These are phyloP conservation scores for Cryptococcus sp. DNA, from an alignment of 1,284 basidiomycete genomes.

Conservation along the genomic window DNA sequence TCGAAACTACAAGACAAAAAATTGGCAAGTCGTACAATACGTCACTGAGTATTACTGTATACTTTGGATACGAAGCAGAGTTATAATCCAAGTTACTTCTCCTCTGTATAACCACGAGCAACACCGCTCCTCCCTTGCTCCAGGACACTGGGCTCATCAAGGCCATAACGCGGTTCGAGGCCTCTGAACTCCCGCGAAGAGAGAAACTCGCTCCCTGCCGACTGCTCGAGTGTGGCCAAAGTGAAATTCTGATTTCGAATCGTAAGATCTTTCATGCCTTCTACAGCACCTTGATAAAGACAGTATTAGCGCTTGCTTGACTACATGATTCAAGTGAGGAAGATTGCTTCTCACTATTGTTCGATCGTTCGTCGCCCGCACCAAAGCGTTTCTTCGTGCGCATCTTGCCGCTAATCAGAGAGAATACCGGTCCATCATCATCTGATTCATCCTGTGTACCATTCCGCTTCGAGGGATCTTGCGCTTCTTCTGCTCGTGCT, in stretches of 20 bases:
- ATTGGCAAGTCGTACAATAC: too few relatives aligned
- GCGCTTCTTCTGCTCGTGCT: slow-evolving; percentile 12
- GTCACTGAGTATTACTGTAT: too few relatives aligned
- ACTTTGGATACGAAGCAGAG: too few relatives aligned
- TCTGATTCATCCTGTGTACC: slow-evolving; percentile 24
- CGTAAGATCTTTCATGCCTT: slow-evolving; percentile 53
- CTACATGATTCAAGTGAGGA: too few relatives aligned
- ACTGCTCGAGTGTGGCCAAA: slow-evolving; percentile 60
- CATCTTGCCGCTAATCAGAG: slow-evolving; percentile 83
- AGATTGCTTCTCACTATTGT: slow-evolving; percentile 1
- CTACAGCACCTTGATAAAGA: background rate
- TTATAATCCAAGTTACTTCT: slow-evolving; percentile 27
- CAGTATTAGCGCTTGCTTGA: too few relatives aligned
- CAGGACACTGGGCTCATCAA: slow-evolving; percentile 75
- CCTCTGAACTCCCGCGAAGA: slow-evolving; percentile 66
- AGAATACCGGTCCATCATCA: slow-evolving; percentile 74
- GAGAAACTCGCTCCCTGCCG: slow-evolving; percentile 66
- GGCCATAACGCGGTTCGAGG: slow-evolving; percentile 74
- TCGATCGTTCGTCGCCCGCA: background rate
- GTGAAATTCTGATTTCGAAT: slow-evolving; percentile 64
- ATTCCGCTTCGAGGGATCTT: background rate
- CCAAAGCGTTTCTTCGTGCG: slow-evolving; percentile 58
- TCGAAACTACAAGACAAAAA: too few relatives aligned
- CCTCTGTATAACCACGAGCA: slow-evolving; percentile 74
- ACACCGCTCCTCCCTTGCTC: slow-evolving; percentile 89